Base-by-base conservation (phyloP, 768 basidiomycete species). In the Tylopilus cervinicoccineus region DNA sequence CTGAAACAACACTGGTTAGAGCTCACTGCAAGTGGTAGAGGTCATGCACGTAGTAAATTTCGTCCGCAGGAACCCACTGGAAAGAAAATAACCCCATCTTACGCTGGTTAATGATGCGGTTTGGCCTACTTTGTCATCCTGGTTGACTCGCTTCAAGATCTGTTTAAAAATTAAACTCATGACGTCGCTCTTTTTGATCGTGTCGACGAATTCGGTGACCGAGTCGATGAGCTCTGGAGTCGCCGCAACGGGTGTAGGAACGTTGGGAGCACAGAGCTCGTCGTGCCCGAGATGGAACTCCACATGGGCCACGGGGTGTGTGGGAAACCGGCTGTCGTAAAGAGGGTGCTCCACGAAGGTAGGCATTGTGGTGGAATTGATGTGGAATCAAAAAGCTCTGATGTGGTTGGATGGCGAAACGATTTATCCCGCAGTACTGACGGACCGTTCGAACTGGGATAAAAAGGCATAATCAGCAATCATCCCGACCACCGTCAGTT, bases 281-380 rank as follows among this genome's bases (percentile, higher is more conserved):
- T 31, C 41, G 22, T 42, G 41, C 7, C 12, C 31, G 7, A 14
- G 22, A 32, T 32, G 42, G 31, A 43, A 43, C 22, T 23, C 20
- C 14, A 19, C 41, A 5, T 43, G 31, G 22, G 43, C 32, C 11
- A 28, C 27, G 9, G 32, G 14, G 20, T 36, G 10, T 3, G 3
- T 2, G 6, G 50, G 50, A 9, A 41, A 17, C 46, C 48, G 47
- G 5, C 50, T 47, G 11, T 40, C n/a, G 22, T 49, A 40, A 23
- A 22, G 20, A 50, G 46, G 24, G 11, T 23, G 27, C 5, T 14
- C 3, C 4, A n/a, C 1, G n/a, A 34, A n/a, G 14, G 26, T 24
- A 27, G 43, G 2, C 50, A 50, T 41, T 6, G 26, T 39, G 20
- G 20, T 23, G 12, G 11, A 36, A 34, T 32, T 14, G 37, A 24